phyloP scores from a whole-genome alignment of 768 basidiomycete genomes.

The Boletus subcaerulescens region DNA sequence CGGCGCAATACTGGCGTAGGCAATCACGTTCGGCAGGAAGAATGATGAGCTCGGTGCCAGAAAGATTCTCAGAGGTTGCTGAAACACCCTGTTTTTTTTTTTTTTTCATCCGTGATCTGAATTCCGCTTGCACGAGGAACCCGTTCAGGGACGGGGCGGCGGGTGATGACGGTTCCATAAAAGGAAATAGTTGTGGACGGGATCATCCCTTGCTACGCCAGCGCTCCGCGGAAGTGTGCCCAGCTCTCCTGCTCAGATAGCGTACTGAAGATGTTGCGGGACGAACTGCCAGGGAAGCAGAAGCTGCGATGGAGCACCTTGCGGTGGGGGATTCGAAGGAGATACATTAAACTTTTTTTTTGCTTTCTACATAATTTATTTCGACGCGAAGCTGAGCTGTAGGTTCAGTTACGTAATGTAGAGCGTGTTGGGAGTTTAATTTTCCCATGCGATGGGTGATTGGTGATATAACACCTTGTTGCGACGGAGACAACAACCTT shows the following conservation, averaged over 20 bases:
- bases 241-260: not conserved
- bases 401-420: slow-evolving; percentile 16
- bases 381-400: slow-evolving; percentile 10
- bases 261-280: not conserved
- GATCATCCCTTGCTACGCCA: slow-evolving; percentile 9
- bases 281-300: slow-evolving; percentile 5
- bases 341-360: not conserved
- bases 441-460: slow-evolving; percentile 28
- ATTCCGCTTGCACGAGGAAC: slow-evolving; percentile 14
- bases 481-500: slow-evolving; percentile 19
- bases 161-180: slow-evolving; percentile 12
- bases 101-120: not conserved
- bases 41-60: not conserved
- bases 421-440: slow-evolving; percentile 11
- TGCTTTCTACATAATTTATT: not conserved
- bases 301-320: slow-evolving; percentile 2
- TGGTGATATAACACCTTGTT: slow-evolving; percentile 31
- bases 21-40: not conserved
- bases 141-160: slow-evolving; percentile 23
- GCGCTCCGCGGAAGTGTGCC: slow-evolving; percentile 21
- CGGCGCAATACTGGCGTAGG: not conserved
- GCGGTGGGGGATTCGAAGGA: slow-evolving; percentile 1
- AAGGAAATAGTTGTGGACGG: slow-evolving; percentile 7
- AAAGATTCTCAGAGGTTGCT: slow-evolving; percentile 7
- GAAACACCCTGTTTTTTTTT: slow-evolving; percentile 8